phyloP scores from a whole-genome alignment of 140 eudicot species.

The Bidens hawaiensis region DNA sequence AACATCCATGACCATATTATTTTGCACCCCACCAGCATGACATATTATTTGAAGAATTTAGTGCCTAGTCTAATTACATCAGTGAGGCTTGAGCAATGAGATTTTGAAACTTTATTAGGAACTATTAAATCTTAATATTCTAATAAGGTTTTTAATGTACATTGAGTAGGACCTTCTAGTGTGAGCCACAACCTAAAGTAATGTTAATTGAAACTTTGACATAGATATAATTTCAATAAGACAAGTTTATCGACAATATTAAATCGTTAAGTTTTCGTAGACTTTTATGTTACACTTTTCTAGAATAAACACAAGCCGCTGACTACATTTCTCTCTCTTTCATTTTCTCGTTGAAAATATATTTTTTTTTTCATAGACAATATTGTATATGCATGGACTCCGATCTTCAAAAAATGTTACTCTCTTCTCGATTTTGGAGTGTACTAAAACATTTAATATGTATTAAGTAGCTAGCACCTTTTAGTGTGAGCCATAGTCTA shows the following conservation, averaged over 20 bases:
- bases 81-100: conserved; percentile 10
- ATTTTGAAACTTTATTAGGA: neutral
- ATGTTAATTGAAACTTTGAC: neutral
- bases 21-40: conserved; percentile 32
- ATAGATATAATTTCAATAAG: neutral
- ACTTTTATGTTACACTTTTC: too few relatives aligned
- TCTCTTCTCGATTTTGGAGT: too few relatives aligned
- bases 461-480: neutral
- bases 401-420: too few relatives aligned
- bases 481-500: conserved; percentile 24
- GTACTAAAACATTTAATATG: too few relatives aligned
- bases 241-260: too few relatives aligned
- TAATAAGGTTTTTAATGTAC: neutral
- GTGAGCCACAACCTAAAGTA: conserved; percentile 23
- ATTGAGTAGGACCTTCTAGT: conserved; percentile 16
- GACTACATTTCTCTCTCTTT: too few relatives aligned
- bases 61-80: neutral
- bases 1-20: too few relatives aligned
- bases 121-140: conserved; percentile 1
- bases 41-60: conserved; percentile 12
- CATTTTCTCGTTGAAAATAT: too few relatives aligned
- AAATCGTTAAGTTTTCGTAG: too few relatives aligned
- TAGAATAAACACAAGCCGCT: too few relatives aligned
- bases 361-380: too few relatives aligned
- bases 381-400: too few relatives aligned